These are phyloP conservation scores for Prorocentrum cordatum DNA, from an alignment of 169 alveolate genomes.

Conservation along the genomic window DNA sequence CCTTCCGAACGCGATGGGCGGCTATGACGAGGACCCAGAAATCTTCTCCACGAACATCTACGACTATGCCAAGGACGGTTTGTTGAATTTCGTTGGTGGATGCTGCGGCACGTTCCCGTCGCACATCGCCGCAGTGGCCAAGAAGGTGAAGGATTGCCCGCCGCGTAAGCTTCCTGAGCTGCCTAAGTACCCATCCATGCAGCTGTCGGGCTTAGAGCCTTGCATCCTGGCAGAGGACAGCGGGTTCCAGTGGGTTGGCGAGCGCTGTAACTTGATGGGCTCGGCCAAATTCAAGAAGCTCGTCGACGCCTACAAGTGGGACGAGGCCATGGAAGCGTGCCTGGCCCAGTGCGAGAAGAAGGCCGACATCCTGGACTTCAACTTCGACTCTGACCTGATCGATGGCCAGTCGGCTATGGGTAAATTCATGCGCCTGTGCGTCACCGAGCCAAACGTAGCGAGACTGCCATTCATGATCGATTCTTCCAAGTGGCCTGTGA, in stretches of 20 bases:
- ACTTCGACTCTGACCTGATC: conserved; percentile 78
- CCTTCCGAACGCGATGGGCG: conserved; percentile 81
- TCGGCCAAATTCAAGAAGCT: conserved; percentile 75
- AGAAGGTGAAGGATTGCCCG: conserved; percentile 57
- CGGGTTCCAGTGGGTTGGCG: conserved; percentile 77
- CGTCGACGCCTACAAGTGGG: conserved; percentile 72
- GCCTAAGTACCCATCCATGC: conserved; percentile 35
- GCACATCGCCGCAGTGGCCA: conserved; percentile 72
- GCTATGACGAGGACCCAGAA: conserved; percentile 79
- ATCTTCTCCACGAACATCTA: conserved; percentile 70
- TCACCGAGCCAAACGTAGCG: conserved; percentile 75
- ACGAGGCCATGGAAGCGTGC: conserved; percentile 75
- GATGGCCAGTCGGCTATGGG: conserved; percentile 78
- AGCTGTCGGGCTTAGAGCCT: conserved; percentile 45
- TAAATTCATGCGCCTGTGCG: conserved; percentile 73
- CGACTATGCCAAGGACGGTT: conserved; percentile 72
- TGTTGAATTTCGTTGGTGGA: conserved; percentile 79
- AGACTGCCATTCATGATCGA: conserved; percentile 78
- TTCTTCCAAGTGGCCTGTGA: conserved; percentile 77
- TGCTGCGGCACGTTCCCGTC: conserved; percentile 81
- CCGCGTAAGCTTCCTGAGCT: conserved; percentile 24
- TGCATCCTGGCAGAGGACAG: background rate
- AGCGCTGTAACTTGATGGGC: conserved; percentile 79
- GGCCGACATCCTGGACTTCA: conserved; percentile 77
- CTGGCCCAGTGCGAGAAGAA: conserved; percentile 76